These are phyloP conservation scores for Penicillium diatomitis DNA, from an alignment of 495 filamentous ascomycete species.

Conservation along the genomic window DNA sequence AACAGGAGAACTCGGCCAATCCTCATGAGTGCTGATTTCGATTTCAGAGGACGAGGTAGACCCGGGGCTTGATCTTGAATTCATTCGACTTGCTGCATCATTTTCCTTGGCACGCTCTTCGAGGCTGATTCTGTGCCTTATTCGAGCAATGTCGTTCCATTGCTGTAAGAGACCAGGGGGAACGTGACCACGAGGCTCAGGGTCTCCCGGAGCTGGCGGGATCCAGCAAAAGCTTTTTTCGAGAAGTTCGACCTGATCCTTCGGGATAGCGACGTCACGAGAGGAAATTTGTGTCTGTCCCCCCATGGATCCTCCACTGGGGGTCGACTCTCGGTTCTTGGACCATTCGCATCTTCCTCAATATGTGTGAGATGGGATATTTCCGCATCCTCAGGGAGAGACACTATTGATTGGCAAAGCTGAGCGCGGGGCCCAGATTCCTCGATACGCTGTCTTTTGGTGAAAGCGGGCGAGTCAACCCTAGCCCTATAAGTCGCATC, in stretches of 20 bases:
- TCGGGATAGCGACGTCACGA: constrained; percentile 45
- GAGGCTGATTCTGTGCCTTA: constrained; percentile 1
- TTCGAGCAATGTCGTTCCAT: constrained; percentile 33
- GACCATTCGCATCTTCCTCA: not conserved
- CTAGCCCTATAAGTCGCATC: not conserved
- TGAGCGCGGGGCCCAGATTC: not conserved
- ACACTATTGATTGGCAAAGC: too few relatives aligned
- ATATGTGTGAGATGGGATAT: not conserved
- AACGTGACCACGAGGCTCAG: constrained; percentile 22
- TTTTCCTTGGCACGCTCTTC: not conserved
- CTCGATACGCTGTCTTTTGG: constrained; percentile 11
- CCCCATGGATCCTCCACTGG: constrained; percentile 20
- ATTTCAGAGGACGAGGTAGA: constrained; percentile 1
- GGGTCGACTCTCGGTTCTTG: not conserved
- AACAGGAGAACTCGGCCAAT: not conserved
- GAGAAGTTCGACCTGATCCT: constrained; percentile 52
- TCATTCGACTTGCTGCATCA: not conserved
- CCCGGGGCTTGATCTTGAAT: constrained; percentile 1
- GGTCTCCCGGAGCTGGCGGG: constrained; percentile 21
- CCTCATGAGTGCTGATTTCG: not conserved
- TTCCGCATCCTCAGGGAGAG: not conserved
- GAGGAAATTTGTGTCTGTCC: constrained; percentile 32
- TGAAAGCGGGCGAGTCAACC: not conserved
- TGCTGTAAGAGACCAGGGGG: constrained; percentile 23
- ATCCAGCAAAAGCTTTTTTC: constrained; percentile 39